Base-by-base conservation (phyloP, 805 yeast species). In the Metschnikowia henanensis region DNA sequence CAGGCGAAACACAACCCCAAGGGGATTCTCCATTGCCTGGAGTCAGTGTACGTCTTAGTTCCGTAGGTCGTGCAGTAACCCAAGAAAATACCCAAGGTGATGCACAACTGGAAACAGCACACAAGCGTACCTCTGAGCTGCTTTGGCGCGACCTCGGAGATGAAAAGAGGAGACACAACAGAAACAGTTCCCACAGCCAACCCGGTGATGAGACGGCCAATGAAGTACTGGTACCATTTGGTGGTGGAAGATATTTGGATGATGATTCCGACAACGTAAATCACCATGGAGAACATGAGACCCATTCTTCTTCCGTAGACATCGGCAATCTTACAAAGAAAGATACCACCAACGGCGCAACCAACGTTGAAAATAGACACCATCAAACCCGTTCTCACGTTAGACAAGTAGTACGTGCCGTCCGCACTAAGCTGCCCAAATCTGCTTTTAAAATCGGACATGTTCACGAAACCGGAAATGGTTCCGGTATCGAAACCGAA, bases 401-500 rank as follows among this genome's bases (percentile, higher is more conserved):
- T 62, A n/a, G 76, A 65, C 39, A 79, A 61, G 37, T 61, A 59
- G 50, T 60, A 56, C 1, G 54, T 64, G 46, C 83, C 84, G n/a
- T 58, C 57, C 6, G 59, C 37, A 44, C 66, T 51, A 2, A 51
- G 18, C 47, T 69, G 63, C 56, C 86, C 88, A 52, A 82, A 81
- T 55, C 82, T 67, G 17, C 51, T 44, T 39, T 65, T 58, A 63
- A 77, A 83, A 49, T 80, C 80, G 12, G 70, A 53, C 81, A 83
- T 79, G 59, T 79, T 79, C 39, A 82, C 80, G 56, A 83, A 80
- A 53, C 88, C 88, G 34, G 86, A 81, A 62, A 83, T 78, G 51
- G 89, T 82, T 69, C 89, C 90, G 40, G 87, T 84, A 69, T 83
- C 90, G 76, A 83, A 83, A 49, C 90, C 90, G 58, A 81, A 84